Evolutionary conservation across 176 grass and related monocot genomes (phyloP), one percentile per base, ranked within the genome.

Genomic region (Carex pumila): DNA sequence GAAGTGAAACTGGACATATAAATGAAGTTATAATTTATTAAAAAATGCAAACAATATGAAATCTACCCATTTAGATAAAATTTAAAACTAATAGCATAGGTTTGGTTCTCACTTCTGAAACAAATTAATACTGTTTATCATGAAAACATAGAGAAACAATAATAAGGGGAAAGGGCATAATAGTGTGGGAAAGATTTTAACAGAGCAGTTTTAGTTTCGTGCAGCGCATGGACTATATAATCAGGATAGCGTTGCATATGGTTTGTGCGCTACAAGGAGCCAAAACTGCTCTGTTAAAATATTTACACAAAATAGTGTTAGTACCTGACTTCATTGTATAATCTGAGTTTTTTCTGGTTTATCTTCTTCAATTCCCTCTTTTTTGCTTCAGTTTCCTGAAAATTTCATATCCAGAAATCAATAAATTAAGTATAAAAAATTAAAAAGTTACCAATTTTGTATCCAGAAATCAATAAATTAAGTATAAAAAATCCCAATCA

Each of bases 281-380:
- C 25, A 25, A 25, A 25, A 25, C 25, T 25, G 25, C 25, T 25
- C 25, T 25, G 25, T 25, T 25, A 25, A 25, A 25, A 25, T 25
- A 25, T 25, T 25, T 13, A 25, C 25, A 3, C 3, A 18, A 0
- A 58, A 79, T 25, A n/a, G 12, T 10, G 39, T 50, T 7, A 85
- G 2, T 94, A 97, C 94, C 88, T 92, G 80, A 97, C 83, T 94
- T 92, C 90, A 57, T 92, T 69, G 14, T 85, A 75, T 21, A 94
- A 59, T 68, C 57, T 4, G 12, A 82, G 75, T 36, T 90, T 97
- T 65, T 76, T 91, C 59, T 55, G 69, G 66, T 86, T 94, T 1
- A 49, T 70, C 1, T 75, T 76, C 59, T 73, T 61, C 41, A 94
- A 58, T 83, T 19, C 64, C 85, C 59, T 86, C 90, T 83, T 97